A percentile compares a stretch with the other conserved stretches of the same genome.
Evolutionary conservation across 345 rosid genomes (phyloP).

Genomic region (Clausena lansium): DNA sequence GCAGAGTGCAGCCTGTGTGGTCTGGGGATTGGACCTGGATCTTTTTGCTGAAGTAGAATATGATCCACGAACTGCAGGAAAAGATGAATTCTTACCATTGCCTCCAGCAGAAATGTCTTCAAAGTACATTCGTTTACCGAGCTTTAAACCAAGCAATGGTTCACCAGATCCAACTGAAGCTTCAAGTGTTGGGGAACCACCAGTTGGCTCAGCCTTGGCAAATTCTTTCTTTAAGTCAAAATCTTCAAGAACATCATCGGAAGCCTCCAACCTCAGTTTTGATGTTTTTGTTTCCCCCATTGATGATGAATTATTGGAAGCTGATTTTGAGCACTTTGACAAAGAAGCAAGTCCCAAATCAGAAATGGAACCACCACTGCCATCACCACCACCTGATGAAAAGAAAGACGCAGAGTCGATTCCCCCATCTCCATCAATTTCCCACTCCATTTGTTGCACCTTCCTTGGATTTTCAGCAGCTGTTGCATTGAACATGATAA

Average conservation of each 20-base stretch:
- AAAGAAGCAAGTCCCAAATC: conserved; percentile 62
- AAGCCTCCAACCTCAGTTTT: conserved; percentile 41
- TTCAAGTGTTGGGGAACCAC: conserved; percentile 48
- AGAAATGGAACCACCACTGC: conserved; percentile 59
- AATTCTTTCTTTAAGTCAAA: conserved; percentile 37
- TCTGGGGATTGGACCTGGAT: conserved; percentile 54
- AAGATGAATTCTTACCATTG: conserved; percentile 42
- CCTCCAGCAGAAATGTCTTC: conserved; percentile 55
- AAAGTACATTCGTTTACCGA: conserved; percentile 70
- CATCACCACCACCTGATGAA: conserved; percentile 49
- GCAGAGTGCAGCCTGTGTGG: conserved; percentile 42
- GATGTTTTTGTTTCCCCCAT: conserved; percentile 45
- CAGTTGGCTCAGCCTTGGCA: conserved; percentile 20
- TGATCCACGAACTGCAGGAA: conserved; percentile 35
- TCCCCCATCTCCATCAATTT: conserved; percentile 58
- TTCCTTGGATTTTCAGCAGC: conserved; percentile 55
- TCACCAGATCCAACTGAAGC: conserved; percentile 71
- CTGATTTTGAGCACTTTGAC: conserved; percentile 70
- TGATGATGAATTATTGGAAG: conserved; percentile 66
- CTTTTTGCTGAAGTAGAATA: conserved; percentile 57
- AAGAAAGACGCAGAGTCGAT: conserved; percentile 56
- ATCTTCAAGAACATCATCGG: conserved; percentile 43
- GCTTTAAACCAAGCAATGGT: conserved; percentile 74
- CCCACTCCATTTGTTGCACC: conserved; percentile 54
- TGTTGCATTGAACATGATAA: conserved; percentile 50